Base-by-base conservation (phyloP, 2,329 filamentous ascomycete species). In the Rutstroemia sp. region DNA sequence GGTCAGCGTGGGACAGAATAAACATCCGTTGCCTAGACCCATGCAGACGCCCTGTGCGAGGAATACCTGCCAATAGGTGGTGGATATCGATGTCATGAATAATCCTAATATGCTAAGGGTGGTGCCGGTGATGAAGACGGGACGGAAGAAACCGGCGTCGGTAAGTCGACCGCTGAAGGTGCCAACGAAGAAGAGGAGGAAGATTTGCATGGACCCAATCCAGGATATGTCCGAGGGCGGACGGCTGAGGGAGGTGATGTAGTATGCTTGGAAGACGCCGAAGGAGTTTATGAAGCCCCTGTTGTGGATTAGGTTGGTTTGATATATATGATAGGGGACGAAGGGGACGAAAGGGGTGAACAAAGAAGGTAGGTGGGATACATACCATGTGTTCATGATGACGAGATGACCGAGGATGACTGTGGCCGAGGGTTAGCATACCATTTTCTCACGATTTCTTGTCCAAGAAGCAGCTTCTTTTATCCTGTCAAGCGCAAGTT, bases 161-260 rank as follows among this genome's bases (percentile, higher is more conserved):
- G 70, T 69, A 2, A 71, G 65, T 9, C 70, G 68, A 2, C 73
- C 73, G 8, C 71, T 67, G 34, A 75, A 66, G 8, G 69, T 72
- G 4, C 73, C 71, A 5, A 73, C 60, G 48, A 74, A 71, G 60
- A 74, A 74, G 14, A 75, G 64, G 14, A 75, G 63, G 58, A 73
- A 76, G 38, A 73, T 63, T 58, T 76, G 73, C 14, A 75, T 62
- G n/a, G 67, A 67, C n/a, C 75, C 73, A n/a, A 77, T 68, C 75
- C 73, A 77, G 19, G 73, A 73, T 27, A 76, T 71, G 27, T 68
- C 64, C 1, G 71, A 72, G 1, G 71, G 67, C 1, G 69, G 59
- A 2, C 64, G 62, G 1, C 14, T 7, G 7, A 76, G 64, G 0
- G 63, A 53, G 5, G 64, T 64, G 3, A 68, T 65, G 58, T 77